phyloP scores from a whole-genome alignment of 176 grass and related monocot genomes.

The Ensete ventricosum region DNA sequence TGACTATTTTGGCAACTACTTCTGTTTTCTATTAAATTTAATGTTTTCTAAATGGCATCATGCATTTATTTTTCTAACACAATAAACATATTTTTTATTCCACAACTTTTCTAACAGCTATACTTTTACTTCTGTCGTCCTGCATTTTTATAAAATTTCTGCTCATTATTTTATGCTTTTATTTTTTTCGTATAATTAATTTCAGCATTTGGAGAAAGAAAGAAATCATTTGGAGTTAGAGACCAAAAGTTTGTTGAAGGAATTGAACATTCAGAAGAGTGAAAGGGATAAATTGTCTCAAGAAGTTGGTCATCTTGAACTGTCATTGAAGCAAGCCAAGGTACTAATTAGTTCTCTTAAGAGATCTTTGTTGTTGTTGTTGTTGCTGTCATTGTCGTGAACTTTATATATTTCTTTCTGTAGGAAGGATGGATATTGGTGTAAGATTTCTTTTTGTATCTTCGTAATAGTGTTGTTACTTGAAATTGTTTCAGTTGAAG shows the following conservation, averaged over 20 bases:
- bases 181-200: conserved; percentile 4
- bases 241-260: conserved; percentile 35
- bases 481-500: background rate
- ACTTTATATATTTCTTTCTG: background rate
- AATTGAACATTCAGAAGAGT: conserved; percentile 39
- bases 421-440: background rate
- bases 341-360: conserved; percentile 22
- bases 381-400: background rate
- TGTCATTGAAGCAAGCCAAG: conserved; percentile 51
- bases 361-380: background rate
- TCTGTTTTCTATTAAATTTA: conserved; percentile 12
- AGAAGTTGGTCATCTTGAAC: conserved; percentile 48
- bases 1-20: background rate
- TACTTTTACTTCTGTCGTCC: background rate
- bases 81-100: conserved; percentile 10
- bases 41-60: conserved; percentile 22
- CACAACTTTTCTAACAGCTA: background rate
- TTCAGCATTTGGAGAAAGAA: conserved; percentile 71
- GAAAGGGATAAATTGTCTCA: conserved; percentile 55
- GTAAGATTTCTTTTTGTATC: background rate
- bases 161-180: background rate
- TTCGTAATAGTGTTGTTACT: no score
- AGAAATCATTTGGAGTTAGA: conserved; percentile 43
- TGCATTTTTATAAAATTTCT: background rate
- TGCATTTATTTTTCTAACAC: background rate